phyloP scores from a whole-genome alignment of 202 grass and related monocot species.

The Setaria italica region DNA sequence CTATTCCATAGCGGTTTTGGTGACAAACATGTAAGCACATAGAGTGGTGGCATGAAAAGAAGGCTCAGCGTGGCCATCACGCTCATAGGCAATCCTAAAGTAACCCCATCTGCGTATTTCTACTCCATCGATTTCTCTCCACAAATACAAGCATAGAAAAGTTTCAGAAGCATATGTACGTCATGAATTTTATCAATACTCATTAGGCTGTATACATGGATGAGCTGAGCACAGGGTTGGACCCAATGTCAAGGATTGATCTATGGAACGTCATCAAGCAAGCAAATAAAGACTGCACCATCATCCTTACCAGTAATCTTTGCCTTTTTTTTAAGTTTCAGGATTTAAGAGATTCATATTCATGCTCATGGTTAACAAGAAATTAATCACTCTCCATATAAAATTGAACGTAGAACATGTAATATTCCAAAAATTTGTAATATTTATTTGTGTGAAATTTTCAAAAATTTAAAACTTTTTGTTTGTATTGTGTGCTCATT shows the following conservation, averaged over 20 bases:
- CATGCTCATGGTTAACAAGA: neutral
- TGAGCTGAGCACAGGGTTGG: constrained; percentile 84
- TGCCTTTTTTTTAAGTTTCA: neutral
- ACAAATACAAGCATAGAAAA: neutral
- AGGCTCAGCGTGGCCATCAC: constrained; percentile 90
- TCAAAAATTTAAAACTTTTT: too few species aligned
- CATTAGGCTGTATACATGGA: constrained; percentile 93
- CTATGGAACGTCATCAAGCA: constrained; percentile 83
- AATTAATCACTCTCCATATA: neutral
- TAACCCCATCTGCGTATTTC: neutral
- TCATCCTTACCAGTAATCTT: constrained; percentile 90
- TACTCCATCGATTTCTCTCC: too few species aligned
- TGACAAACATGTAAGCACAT: constrained; percentile 73
- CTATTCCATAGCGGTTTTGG: constrained; percentile 69
- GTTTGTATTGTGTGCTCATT: too few species aligned
- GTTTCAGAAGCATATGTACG: neutral
- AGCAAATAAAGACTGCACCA: constrained; percentile 79
- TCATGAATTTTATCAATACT: neutral
- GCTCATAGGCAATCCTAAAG: constrained; percentile 83
- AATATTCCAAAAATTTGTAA: too few species aligned
- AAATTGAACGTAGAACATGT: constrained; percentile 52
- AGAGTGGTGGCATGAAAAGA: constrained; percentile 97
- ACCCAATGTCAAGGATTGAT: constrained; percentile 71
- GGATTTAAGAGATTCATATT: neutral
- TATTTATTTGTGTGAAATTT: too few species aligned